Base-by-base conservation (phyloP, 192 early-diverging fungal species). In the Coemansia sp. region DNA sequence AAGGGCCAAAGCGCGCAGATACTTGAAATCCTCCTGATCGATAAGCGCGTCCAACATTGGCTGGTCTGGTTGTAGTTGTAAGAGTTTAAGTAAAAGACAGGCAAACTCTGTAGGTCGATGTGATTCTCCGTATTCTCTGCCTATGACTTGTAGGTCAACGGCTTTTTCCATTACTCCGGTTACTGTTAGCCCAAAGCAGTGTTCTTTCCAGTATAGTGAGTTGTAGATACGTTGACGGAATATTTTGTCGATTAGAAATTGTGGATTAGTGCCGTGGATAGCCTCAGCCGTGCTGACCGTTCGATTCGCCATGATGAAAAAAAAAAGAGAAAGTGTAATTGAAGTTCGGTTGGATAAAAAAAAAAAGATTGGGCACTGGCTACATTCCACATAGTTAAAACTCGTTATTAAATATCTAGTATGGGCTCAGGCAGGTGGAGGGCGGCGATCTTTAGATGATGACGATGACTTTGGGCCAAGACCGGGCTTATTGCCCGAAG, bases 171-270 rank as follows among this genome's bases (percentile, higher is more conserved):
- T 88, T 37, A 98, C 84, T 21, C 93, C 90, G 35, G 92, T 94
- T 39, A 94, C 93, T 50, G 93, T 95, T 19, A 98, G 85, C 0
- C 91, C 95, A 86, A 98, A 99, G 81, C 95, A 96, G 28, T 92
- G 87, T 64, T 98, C 94, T 69, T 99, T 99, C 96, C 96, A 99
- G 82, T 96, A 99, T 3, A 92, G 77, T 38, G 90, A 93, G 64
- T 97, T 94, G 74, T 93, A 93, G 58, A 97, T 97, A 38, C 96
- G 88, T 44, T 89, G 84, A 38, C 95, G 87, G 53, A 94, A 89
- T 72, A 96, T 96, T 70, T 96, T 97, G 82, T 98, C 96, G 52
- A 99, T 90, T 19, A 99, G 84, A 66, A 89, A 93, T 82, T 96
- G 95, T 8, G 97, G 96, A 76, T 99, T 91, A 14, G 89, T 91